phyloP scores from a whole-genome alignment of 768 basidiomycete genomes.

The Cytidiella melzeri region DNA sequence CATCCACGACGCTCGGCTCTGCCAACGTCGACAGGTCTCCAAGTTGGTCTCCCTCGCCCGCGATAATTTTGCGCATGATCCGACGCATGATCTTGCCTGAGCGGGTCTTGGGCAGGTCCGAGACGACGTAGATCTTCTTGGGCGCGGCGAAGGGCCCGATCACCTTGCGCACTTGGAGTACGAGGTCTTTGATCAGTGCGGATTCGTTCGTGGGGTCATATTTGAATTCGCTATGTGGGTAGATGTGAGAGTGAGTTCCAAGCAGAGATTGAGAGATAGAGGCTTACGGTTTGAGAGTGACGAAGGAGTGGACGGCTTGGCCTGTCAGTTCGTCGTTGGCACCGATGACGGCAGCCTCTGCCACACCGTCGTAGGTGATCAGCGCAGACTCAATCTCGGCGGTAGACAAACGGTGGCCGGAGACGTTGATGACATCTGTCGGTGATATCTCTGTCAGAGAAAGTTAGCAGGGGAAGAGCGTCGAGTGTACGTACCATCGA shows the following conservation, averaged over 20 bases:
- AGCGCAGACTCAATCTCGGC: constrained; percentile 98
- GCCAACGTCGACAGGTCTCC: constrained; percentile 93
- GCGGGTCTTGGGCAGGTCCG: constrained; percentile 89
- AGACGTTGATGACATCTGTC: constrained; percentile 94
- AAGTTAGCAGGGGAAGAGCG: constrained; percentile 2
- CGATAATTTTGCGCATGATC: constrained; percentile 94
- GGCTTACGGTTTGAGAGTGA: constrained; percentile 85
- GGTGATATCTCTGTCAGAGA: not conserved
- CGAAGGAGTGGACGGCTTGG: constrained; percentile 92
- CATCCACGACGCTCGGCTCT: constrained; percentile 80
- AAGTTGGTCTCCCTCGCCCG: constrained; percentile 90
- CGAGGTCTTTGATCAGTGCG: constrained; percentile 76
- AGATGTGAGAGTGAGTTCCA: not conserved
- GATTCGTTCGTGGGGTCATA: constrained; percentile 67
- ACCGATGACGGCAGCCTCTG: constrained; percentile 86
- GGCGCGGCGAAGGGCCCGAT: constrained; percentile 98
- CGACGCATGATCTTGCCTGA: constrained; percentile 98
- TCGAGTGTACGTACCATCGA: constrained; percentile 62
- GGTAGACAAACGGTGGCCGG: constrained; percentile 93
- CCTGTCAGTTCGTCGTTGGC: constrained; percentile 84
- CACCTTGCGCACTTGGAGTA: constrained; percentile 92
- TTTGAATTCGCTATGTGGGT: constrained; percentile 59
- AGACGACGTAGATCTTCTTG: constrained; percentile 82
- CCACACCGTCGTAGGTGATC: constrained; percentile 91
- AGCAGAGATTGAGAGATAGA: not conserved